phyloP scores from a whole-genome alignment of 1,284 basidiomycete genomes.

The Ustilago loliicola region DNA sequence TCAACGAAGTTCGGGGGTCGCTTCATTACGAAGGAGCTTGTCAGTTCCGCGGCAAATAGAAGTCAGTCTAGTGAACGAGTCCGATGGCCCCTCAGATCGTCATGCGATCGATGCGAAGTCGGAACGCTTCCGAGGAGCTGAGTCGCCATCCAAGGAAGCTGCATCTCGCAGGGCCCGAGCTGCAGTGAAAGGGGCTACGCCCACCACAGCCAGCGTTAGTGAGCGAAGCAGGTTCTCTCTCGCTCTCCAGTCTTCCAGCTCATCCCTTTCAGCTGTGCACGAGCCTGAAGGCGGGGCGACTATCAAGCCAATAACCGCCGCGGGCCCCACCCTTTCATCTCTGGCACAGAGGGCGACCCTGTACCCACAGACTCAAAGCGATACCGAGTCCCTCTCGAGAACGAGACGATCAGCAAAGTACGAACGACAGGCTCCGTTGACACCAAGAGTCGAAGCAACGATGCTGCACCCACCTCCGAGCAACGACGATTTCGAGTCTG shows the following conservation, averaged over 20 bases:
- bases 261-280: conserved; percentile 18
- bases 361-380: conserved; percentile 8
- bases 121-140: neutral
- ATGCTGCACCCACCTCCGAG: conserved; percentile 6
- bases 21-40: neutral
- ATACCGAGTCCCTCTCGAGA: conserved; percentile 17
- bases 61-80: neutral
- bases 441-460: neutral
- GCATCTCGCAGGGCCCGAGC: conserved; percentile 3
- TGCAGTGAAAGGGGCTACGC: neutral
- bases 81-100: no score
- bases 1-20: neutral
- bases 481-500: conserved; percentile 19
- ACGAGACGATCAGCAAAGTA: conserved; percentile 32
- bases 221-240: conserved; percentile 34
- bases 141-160: conserved; percentile 25
- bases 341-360: conserved; percentile 1
- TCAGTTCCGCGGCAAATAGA: conserved; percentile 10
- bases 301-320: neutral
- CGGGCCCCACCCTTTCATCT: conserved; percentile 24
- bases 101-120: neutral
- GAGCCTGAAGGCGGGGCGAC: neutral
- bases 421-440: neutral
- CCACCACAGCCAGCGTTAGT: conserved; percentile 23
- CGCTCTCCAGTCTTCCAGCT: conserved; percentile 28